These are phyloP conservation scores for Pseudogymnoascus sp. DNA, from an alignment of 2,329 filamentous ascomycete species.

Conservation along the genomic window DNA sequence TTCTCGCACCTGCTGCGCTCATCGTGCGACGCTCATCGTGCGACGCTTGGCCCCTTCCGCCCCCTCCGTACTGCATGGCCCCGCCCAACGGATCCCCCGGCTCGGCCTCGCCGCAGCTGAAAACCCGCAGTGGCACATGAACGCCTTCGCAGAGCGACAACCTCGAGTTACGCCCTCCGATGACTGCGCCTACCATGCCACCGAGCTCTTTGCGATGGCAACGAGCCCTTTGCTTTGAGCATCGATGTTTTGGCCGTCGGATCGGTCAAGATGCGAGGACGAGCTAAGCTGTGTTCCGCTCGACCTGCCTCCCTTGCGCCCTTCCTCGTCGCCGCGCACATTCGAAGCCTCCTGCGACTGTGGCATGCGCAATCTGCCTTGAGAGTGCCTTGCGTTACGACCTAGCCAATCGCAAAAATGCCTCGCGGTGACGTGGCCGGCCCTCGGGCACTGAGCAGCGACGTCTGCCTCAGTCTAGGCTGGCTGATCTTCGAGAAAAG, in stretches of 20 bases:
- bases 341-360: not conserved
- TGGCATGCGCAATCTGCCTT: not conserved
- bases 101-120: slow-evolving; percentile 13
- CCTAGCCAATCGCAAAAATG: slow-evolving; percentile 12
- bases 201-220: not conserved
- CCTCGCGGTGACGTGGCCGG: slow-evolving; percentile 6
- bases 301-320: not conserved
- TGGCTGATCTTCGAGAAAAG: not conserved
- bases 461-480: not conserved
- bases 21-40: too few species aligned
- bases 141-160: not conserved
- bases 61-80: too few species aligned
- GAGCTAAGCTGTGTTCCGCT: too few species aligned
- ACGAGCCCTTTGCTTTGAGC: not conserved
- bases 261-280: slow-evolving; percentile 1
- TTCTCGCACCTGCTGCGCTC: too few species aligned
- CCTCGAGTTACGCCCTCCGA: not conserved
- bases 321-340: not conserved
- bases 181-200: not conserved
- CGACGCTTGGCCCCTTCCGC: too few species aligned
- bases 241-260: not conserved
- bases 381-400: slow-evolving; percentile 2
- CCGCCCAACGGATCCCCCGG: not conserved
- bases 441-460: not conserved
- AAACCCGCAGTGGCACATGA: slow-evolving; percentile 6